Evolutionary conservation across 495 filamentous ascomycete species (phyloP).

Genomic region (Neurospora sp.): DNA sequence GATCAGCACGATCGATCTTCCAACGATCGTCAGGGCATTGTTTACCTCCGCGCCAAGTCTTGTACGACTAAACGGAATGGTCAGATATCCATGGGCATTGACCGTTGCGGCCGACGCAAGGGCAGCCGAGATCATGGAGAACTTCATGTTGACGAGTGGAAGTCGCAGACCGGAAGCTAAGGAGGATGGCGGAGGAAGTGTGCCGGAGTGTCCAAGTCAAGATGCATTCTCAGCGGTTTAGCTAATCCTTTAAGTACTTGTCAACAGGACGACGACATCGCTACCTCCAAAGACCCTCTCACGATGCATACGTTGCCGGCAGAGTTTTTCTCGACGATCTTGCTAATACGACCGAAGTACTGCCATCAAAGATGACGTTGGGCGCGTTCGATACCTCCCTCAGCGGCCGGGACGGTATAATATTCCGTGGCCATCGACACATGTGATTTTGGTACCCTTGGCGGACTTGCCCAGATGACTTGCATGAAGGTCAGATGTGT

Average conservation of each 20-base stretch:
- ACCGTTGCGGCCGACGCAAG: slow-evolving; percentile 11
- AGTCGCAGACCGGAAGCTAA: background rate
- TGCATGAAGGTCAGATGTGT: background rate
- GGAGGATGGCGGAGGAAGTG: background rate
- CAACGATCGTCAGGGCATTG: background rate
- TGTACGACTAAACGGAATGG: slow-evolving; percentile 36
- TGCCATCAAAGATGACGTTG: background rate
- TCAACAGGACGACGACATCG: background rate
- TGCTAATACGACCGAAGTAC: background rate
- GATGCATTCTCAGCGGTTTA: background rate
- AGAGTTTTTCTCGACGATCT: background rate
- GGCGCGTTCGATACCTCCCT: background rate
- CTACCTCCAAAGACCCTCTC: background rate
- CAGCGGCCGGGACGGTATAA: background rate
- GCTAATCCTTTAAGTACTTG: background rate
- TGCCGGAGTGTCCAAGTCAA: background rate
- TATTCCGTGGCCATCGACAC: background rate
- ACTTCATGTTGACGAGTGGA: slow-evolving; percentile 10
- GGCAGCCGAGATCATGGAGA: background rate
- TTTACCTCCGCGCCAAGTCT: slow-evolving; percentile 37
- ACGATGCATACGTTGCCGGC: background rate
- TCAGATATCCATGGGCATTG: slow-evolving; percentile 41
- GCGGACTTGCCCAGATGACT: background rate
- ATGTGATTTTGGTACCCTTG: background rate
- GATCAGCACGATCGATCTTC: background rate